Conservation (phyloP, 495 filamentous ascomycete genomes). For the Podospora anserina region DNA sequence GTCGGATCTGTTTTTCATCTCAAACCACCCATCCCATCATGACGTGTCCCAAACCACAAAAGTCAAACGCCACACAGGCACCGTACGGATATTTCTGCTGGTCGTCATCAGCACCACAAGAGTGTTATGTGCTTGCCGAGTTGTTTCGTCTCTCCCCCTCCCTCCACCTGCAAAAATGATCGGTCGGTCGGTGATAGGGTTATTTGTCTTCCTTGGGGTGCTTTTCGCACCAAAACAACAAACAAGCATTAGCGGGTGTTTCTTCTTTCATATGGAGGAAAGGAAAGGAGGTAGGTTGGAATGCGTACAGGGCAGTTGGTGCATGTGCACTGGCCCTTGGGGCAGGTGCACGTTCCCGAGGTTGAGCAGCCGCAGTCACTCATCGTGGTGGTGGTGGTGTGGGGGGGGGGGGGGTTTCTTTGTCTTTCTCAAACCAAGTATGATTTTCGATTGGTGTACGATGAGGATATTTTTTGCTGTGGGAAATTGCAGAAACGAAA, state of each 20-base stretch:
- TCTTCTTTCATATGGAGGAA: not conserved
- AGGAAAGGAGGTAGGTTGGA: not conserved
- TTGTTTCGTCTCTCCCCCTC: not conserved
- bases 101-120: not conserved
- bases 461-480: no score
- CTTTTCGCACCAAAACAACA: no score
- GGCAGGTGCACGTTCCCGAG: conserved; percentile 23
- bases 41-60: not conserved
- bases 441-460: no score
- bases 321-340: conserved; percentile 26
- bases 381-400: not conserved
- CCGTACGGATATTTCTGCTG: not conserved
- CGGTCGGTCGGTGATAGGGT: not conserved
- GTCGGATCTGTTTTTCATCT: no score
- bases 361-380: conserved; percentile 20
- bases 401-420: not conserved
- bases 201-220: not conserved
- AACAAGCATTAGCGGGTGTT: no score
- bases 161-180: not conserved
- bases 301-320: conserved; percentile 23
- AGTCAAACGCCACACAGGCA: not conserved
- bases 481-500: no score
- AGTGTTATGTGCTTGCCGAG: not conserved
- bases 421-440: not conserved
- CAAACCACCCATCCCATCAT: not conserved